Base-by-base conservation (phyloP, 805 yeast species). In the Maudiozyma barnettii region DNA sequence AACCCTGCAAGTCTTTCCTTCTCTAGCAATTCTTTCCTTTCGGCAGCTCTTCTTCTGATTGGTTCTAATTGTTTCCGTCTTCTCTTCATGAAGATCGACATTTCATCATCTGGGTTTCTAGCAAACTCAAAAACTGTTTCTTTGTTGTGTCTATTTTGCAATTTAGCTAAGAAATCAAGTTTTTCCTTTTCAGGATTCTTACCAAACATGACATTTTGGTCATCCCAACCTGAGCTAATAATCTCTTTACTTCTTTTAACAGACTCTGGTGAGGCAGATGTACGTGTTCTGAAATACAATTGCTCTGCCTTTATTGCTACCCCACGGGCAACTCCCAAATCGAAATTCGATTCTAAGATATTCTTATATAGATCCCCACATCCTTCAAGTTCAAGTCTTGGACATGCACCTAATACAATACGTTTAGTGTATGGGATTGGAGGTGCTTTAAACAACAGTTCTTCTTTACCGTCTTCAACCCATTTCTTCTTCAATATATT, bases 41-140 rank as follows among this genome's bases (percentile, higher is more conserved):
- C 95, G 51, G 71, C 72, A 0, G 95, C 89, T 55, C 82, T 77
- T 55, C 81, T 73, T 64, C 90, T 96, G 45, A 90, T 79, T 10
- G 95, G 95, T 0, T 95, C 96, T 48, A 91, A 74, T 63, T 90
- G 96, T 50, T 74, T 75, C 63, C 99, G 75, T 71, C 98, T 74
- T 50, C 80, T 79, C 52, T 81, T 75, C 99, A 93, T 93, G 60
- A 93, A 73, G 46, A 82, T 82, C 37, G 85, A 82, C 60, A 88
- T 72, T 44, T 81, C 76, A 53, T 82, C 82, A 54, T 81, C 86
- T 44, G 73, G 75, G 45, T 74, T 71, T 58, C 81, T 78, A 51
- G 81, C 77, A 65, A 89, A 84, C 65, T 93, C 99, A 63, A 93
- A 93, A 3, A 93, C 97, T 0, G 99, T 93, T 62, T 93, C 98